Percentiles rank a stretch among this genome's conserved stretches.
Conservation (phyloP, 169 alveolate species). For the Gregarina niphandrodes region DNA sequence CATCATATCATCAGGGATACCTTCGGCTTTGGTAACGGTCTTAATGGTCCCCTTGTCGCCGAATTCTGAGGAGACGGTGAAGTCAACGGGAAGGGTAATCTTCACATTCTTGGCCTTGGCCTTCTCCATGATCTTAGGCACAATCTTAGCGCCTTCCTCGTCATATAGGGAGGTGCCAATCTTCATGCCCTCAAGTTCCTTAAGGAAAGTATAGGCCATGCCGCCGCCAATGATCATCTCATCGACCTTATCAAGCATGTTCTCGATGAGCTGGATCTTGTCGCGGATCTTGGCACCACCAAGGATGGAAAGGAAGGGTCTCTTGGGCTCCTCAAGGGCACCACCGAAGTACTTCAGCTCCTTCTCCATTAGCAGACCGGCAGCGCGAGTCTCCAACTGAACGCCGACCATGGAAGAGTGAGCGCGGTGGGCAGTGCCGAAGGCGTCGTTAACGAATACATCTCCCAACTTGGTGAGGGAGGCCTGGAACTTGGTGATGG, state of each 20-base stretch:
- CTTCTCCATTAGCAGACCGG: slow-evolving; percentile 75
- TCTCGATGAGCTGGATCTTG: slow-evolving; percentile 74
- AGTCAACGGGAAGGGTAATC: slow-evolving; percentile 74
- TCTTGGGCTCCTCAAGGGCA: slow-evolving; percentile 70
- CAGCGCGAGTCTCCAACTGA: slow-evolving; percentile 50
- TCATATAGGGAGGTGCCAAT: slow-evolving; percentile 81
- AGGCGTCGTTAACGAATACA: slow-evolving; percentile 75
- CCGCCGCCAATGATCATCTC: slow-evolving; percentile 91
- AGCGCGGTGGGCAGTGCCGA: slow-evolving; percentile 87
- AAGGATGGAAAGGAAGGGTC: slow-evolving; percentile 76
- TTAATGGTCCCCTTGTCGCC: slow-evolving; percentile 57
- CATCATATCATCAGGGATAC: slow-evolving; percentile 77
- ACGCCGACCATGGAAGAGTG: slow-evolving; percentile 89
- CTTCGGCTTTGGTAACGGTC: slow-evolving; percentile 37
- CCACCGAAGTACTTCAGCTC: slow-evolving; percentile 81
- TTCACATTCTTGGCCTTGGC: slow-evolving; percentile 67
- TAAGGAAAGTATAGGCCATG: slow-evolving; percentile 89
- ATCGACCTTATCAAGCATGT: slow-evolving; percentile 69
- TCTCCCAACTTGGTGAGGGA: slow-evolving; percentile 68
- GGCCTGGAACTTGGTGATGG: slow-evolving; percentile 56
- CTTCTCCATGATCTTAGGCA: slow-evolving; percentile 64
- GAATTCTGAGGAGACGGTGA: slow-evolving; percentile 62
- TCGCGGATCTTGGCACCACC: slow-evolving; percentile 96
- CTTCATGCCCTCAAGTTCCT: slow-evolving; percentile 49
- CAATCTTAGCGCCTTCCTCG: slow-evolving; percentile 78